Percentiles rank a stretch among this genome's conserved stretches.
These are phyloP conservation scores for Fraxinus baroniana DNA, from an alignment of 305 asterid species.

Conservation along the genomic window DNA sequence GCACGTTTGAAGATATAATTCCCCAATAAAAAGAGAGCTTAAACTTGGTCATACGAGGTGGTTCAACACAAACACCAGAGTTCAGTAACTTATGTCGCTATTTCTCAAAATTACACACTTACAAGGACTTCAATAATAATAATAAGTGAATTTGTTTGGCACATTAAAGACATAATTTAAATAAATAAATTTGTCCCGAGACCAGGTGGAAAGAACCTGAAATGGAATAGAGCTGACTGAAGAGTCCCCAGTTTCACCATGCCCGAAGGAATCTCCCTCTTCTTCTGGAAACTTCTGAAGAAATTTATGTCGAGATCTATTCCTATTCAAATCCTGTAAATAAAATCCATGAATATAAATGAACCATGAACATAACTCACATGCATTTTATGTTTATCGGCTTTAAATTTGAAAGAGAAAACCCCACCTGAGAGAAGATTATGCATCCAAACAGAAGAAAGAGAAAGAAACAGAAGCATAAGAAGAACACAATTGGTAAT, in stretches of 20 bases:
- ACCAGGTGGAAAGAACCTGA: slow-evolving; percentile 43
- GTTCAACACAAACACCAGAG: background rate
- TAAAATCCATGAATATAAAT: slow-evolving; percentile 4
- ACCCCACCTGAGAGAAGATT: slow-evolving; percentile 49
- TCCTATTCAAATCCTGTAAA: slow-evolving; percentile 50
- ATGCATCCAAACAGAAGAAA: slow-evolving; percentile 69
- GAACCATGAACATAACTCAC: background rate
- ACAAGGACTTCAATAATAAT: background rate
- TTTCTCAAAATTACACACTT: background rate
- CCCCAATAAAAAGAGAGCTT: background rate
- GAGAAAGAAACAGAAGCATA: slow-evolving; percentile 70
- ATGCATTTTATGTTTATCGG: background rate
- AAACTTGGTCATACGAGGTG: background rate
- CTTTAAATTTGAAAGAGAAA: background rate
- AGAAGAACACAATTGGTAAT: slow-evolving; percentile 48
- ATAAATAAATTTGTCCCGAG: background rate
- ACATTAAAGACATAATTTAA: background rate
- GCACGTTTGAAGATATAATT: background rate
- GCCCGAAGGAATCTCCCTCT: slow-evolving; percentile 34
- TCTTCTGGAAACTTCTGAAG: slow-evolving; percentile 30
- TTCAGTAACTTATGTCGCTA: background rate
- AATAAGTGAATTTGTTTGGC: background rate
- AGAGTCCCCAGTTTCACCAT: slow-evolving; percentile 58
- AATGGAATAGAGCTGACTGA: slow-evolving; percentile 49
- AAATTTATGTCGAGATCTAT: slow-evolving; percentile 37